phyloP scores from a whole-genome alignment of 108 stramenopile genomes.

The Pinguiococcus pyrenoidosus region DNA sequence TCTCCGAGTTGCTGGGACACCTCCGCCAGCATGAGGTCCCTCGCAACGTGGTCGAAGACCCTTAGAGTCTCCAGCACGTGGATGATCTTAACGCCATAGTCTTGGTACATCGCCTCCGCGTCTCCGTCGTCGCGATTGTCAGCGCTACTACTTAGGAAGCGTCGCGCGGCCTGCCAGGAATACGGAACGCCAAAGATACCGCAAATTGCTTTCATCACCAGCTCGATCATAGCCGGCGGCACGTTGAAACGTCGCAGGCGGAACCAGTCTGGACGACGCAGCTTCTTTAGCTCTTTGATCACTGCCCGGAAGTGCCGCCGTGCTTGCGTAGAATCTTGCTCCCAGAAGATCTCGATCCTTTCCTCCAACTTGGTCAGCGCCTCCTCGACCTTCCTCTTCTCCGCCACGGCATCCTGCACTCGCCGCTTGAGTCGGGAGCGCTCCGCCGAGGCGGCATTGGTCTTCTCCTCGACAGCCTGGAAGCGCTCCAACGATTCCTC shows the following conservation, averaged over 20 bases:
- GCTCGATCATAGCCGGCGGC: slow-evolving; percentile 5
- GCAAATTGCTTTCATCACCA: slow-evolving; percentile 6
- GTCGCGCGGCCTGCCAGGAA: slow-evolving; percentile 9
- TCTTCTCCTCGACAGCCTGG: background rate
- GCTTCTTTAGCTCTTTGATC: background rate
- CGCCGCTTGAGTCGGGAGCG: too few relatives aligned
- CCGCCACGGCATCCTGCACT: too few relatives aligned
- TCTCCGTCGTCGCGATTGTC: slow-evolving; percentile 15
- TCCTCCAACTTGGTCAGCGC: background rate
- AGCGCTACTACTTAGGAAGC: background rate
- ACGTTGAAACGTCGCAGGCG: background rate
- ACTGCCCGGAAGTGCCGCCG: background rate
- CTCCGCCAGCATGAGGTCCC: background rate
- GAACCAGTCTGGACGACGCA: background rate
- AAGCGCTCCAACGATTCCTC: background rate
- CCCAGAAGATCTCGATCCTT: background rate
- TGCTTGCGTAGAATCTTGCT: background rate
- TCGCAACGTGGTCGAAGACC: background rate
- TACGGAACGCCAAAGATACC: background rate
- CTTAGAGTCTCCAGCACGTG: background rate
- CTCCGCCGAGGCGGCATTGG: too few relatives aligned
- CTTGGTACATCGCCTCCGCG: background rate
- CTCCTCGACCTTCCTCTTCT: background rate
- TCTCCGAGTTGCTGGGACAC: slow-evolving; percentile 1
- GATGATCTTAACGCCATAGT: slow-evolving; percentile 8